Evolutionary conservation across 2,329 filamentous ascomycete species (phyloP).

Genomic region (Claviceps citrina): DNA sequence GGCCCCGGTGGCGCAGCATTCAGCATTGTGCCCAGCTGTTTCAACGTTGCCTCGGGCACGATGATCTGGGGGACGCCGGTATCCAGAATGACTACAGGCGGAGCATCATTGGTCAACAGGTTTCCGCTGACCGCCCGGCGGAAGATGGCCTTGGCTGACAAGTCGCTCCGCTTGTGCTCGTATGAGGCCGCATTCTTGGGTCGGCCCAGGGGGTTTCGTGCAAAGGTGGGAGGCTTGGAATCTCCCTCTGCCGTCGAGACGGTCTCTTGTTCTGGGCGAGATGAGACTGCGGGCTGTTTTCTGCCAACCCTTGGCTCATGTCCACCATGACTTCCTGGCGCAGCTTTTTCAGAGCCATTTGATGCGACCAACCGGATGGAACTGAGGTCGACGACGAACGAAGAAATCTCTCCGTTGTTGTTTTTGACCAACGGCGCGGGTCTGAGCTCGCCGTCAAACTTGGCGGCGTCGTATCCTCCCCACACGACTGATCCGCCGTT

Average conservation of each 20-base stretch:
- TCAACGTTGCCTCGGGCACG: background rate
- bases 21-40: background rate
- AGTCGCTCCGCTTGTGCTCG: background rate
- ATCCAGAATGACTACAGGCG: background rate
- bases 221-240: too few relatives aligned
- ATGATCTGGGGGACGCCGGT: background rate
- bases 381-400: background rate
- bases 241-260: too few relatives aligned
- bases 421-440: background rate
- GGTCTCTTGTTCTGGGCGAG: too few relatives aligned
- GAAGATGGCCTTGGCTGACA: background rate
- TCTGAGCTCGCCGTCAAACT: background rate
- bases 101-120: background rate
- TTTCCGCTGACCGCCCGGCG: background rate
- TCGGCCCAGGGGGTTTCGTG: too few relatives aligned
- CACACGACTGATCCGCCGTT: constrained; percentile 1
- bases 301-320: too few relatives aligned
- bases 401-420: background rate
- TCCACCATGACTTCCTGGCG: too few relatives aligned
- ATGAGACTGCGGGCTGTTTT: background rate
- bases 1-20: background rate
- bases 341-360: background rate
- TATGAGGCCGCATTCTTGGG: too few relatives aligned
- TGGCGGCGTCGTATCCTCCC: constrained; percentile 3
- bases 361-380: background rate